These are phyloP conservation scores for Casuarina equisetifolia DNA, from an alignment of 306 rosid genomes.

Conservation along the genomic window DNA sequence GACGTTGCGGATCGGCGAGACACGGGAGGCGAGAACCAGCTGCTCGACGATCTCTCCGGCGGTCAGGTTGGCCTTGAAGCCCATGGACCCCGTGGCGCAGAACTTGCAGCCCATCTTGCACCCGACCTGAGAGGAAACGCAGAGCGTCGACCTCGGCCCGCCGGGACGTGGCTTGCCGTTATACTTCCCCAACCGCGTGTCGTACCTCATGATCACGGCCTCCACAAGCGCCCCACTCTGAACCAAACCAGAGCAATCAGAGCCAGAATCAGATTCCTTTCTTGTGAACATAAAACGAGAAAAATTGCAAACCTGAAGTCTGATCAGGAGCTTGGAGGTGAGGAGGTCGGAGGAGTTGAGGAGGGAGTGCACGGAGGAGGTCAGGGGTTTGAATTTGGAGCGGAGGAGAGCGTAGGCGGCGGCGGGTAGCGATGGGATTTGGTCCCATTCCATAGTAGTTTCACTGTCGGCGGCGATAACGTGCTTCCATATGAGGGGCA, in stretches of 20 bases:
- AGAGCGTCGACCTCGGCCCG: conserved; percentile 75
- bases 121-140: conserved; percentile 96
- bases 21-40: conserved; percentile 76
- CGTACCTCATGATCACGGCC: conserved; percentile 87
- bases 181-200: conserved; percentile 75
- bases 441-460: conserved; percentile 35
- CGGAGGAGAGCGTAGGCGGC: conserved; percentile 60
- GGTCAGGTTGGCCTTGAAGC: conserved; percentile 71
- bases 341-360: conserved; percentile 67
- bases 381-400: conserved; percentile 66
- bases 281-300: neutral
- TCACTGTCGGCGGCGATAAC: conserved; percentile 15
- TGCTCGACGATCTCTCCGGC: conserved; percentile 90
- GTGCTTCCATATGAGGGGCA: conserved; percentile 70
- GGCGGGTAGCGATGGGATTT: conserved; percentile 67
- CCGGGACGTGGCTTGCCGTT: conserved; percentile 81
- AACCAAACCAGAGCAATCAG: neutral
- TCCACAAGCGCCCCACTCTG: conserved; percentile 82
- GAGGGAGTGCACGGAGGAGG: conserved; percentile 76
- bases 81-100: conserved; percentile 99
- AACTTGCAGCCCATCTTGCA: conserved; percentile 98
- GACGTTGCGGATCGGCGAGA: conserved; percentile 75
- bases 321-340: conserved; percentile 87
- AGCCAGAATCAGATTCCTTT: neutral
- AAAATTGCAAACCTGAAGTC: conserved; percentile 47